Conservation (phyloP, 768 basidiomycete species). For the Lactarius deliciosus region DNA sequence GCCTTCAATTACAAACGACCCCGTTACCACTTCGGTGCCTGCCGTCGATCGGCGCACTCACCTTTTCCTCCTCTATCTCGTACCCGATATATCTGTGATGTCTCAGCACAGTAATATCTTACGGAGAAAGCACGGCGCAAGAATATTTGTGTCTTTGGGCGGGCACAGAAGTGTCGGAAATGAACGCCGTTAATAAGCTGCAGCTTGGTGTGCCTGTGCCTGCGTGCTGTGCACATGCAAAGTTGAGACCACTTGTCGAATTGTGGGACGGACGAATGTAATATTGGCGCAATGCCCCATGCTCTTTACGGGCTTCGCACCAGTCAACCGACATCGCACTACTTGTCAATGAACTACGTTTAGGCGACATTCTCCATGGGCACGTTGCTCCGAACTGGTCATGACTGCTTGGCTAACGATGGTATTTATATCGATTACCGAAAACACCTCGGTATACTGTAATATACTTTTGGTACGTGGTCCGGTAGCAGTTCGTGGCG, state of each 20-base stretch:
- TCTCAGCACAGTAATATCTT: background rate
- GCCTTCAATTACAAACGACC: background rate
- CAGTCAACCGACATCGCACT: too few species aligned
- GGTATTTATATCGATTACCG: background rate
- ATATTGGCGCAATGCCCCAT: background rate
- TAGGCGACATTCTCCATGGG: background rate
- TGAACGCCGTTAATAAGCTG: slow-evolving; percentile 8
- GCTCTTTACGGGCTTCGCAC: too few species aligned
- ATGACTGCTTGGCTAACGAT: background rate
- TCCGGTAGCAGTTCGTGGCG: background rate
- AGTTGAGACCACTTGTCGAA: background rate
- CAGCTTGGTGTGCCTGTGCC: slow-evolving; percentile 21
- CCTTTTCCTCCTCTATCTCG: background rate
- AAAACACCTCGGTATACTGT: background rate
- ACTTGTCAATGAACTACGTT: background rate
- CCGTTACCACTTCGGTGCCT: background rate
- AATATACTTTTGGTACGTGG: background rate
- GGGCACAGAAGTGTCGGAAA: background rate
- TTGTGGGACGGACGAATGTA: background rate
- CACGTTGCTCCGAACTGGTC: background rate
- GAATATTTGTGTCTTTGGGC: background rate
- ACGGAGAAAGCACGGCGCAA: slow-evolving; percentile 12
- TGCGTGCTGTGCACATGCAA: slow-evolving; percentile 15
- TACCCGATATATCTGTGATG: background rate
- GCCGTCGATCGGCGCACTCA: slow-evolving; percentile 16